Percentiles rank a stretch among this genome's conserved stretches.
These are phyloP conservation scores for Panicum virgatum DNA, from an alignment of 202 grass and related monocot genomes.

Conservation along the genomic window DNA sequence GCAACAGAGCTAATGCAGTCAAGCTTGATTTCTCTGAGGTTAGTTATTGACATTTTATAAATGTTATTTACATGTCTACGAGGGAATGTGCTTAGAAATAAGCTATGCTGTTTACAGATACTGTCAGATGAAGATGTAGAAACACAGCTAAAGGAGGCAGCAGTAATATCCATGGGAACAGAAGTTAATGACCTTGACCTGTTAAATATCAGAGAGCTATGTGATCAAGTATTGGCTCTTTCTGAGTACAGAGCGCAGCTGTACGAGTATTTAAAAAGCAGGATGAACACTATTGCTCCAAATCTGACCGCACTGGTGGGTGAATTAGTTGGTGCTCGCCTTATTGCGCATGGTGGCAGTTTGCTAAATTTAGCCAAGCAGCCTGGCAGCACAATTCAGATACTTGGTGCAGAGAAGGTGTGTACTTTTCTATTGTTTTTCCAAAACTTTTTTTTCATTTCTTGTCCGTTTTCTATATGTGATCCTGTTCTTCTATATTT, in stretches of 20 bases:
- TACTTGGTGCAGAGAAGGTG: conserved; percentile 98
- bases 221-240: conserved; percentile 91
- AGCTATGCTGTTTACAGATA: conserved; percentile 47
- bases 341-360: conserved; percentile 97
- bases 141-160: conserved; percentile 77
- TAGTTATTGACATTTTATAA: background rate
- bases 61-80: background rate
- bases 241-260: conserved; percentile 91
- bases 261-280: conserved; percentile 76
- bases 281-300: conserved; percentile 97
- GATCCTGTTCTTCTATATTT: background rate
- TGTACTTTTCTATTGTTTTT: background rate
- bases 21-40: conserved; percentile 94
- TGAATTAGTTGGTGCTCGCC: conserved; percentile 89
- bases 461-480: background rate
- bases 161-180: conserved; percentile 95
- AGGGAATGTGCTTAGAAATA: background rate
- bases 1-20: conserved; percentile 65
- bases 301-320: conserved; percentile 95
- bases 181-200: conserved; percentile 92
- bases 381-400: conserved; percentile 96
- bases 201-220: conserved; percentile 80
- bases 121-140: conserved; percentile 67
- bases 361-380: conserved; percentile 93
- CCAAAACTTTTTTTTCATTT: too few relatives aligned